Percentiles rank a stretch among this genome's conserved stretches.
These are phyloP conservation scores for Papiliotrema laurentii DNA, from an alignment of 1,284 basidiomycete species.

Conservation along the genomic window DNA sequence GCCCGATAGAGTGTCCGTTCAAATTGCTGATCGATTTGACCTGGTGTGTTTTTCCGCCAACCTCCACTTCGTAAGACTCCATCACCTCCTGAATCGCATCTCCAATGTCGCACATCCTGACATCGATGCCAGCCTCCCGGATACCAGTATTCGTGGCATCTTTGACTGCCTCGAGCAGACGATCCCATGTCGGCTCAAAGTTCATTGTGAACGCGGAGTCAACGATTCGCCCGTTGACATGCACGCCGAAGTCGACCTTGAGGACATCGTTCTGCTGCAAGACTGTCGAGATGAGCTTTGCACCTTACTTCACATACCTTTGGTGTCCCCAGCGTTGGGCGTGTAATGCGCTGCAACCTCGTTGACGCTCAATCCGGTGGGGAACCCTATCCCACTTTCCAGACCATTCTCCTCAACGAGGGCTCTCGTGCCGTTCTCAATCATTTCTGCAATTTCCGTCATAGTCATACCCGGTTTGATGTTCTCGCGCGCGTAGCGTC, in stretches of 20 bases:
- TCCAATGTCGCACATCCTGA: constrained; percentile 86
- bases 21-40: constrained; percentile 89
- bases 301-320: constrained; percentile 53
- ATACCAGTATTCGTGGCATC: constrained; percentile 91
- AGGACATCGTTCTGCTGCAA: constrained; percentile 80
- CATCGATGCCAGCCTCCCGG: constrained; percentile 92
- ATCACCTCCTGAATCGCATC: constrained; percentile 95
- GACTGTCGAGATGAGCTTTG: constrained; percentile 52
- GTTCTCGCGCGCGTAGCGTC: constrained; percentile 68
- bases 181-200: constrained; percentile 87
- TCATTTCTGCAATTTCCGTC: constrained; percentile 89
- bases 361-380: constrained; percentile 93
- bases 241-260: constrained; percentile 97
- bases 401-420: constrained; percentile 88
- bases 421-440: constrained; percentile 86
- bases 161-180: constrained; percentile 82
- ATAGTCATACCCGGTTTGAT: constrained; percentile 93
- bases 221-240: constrained; percentile 87
- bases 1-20: constrained; percentile 83
- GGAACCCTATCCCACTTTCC: constrained; percentile 79
- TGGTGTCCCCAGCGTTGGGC: constrained; percentile 91
- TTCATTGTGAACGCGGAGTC: constrained; percentile 94
- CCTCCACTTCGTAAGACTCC: constrained; percentile 97
- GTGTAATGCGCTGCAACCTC: constrained; percentile 96
- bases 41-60: constrained; percentile 75